Conservation (phyloP, 2,329 filamentous ascomycete species). For the Cladosporium sp. region DNA sequence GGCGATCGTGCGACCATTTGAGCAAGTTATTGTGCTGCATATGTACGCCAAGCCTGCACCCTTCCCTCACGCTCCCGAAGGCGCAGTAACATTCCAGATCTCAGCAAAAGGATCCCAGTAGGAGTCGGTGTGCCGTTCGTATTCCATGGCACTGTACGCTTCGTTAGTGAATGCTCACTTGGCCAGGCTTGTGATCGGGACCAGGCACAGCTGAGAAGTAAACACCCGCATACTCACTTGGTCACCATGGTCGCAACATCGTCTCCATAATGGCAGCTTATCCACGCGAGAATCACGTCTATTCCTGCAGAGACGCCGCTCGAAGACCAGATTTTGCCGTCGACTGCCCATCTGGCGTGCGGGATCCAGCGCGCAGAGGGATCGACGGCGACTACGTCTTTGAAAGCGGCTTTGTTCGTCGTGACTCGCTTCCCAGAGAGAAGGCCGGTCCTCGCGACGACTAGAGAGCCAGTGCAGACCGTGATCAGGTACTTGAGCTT, state of each 20-base stretch:
- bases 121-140: conserved; percentile 48
- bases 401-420: conserved; percentile 58
- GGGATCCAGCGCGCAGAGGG: conserved; percentile 54
- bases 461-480: conserved; percentile 58
- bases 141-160: conserved; percentile 42
- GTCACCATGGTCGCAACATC: conserved; percentile 45
- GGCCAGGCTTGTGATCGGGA: no score
- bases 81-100: conserved; percentile 13
- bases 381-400: conserved; percentile 41
- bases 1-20: neutral
- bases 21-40: conserved; percentile 1
- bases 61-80: neutral
- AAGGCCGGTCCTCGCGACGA: conserved; percentile 54
- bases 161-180: no score
- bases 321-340: conserved; percentile 62
- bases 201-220: no score
- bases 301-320: conserved; percentile 60
- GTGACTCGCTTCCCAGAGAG: conserved; percentile 57
- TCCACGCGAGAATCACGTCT: conserved; percentile 54
- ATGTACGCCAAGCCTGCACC: no score
- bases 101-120: conserved; percentile 51
- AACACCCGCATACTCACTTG: conserved; percentile 20
- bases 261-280: conserved; percentile 49
- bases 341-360: conserved; percentile 57
- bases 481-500: conserved; percentile 53